Evolutionary conservation across 2,329 filamentous ascomycete species (phyloP).

Genomic region (Colletotrichum limetticola): DNA sequence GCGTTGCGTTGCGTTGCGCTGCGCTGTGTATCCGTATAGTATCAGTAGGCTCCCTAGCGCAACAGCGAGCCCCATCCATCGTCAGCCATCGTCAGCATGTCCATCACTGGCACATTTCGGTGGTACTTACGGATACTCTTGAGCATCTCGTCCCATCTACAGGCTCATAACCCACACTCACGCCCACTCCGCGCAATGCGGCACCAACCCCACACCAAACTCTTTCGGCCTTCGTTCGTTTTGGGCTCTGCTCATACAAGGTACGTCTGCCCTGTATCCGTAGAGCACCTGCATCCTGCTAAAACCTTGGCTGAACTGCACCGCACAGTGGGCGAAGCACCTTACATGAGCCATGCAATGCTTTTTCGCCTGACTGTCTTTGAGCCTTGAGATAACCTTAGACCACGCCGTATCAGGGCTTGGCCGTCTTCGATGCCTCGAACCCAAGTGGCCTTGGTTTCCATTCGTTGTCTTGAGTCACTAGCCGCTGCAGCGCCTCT

Average conservation of each 20-base stretch:
- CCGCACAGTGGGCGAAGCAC: neutral
- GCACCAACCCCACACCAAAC: conserved; percentile 23
- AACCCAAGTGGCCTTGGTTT: neutral
- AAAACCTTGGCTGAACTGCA: neutral
- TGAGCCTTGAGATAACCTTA: neutral
- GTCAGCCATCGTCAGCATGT: neutral
- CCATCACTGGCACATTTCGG: neutral
- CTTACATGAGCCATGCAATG: conserved; percentile 3
- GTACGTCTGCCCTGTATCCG: too few species aligned
- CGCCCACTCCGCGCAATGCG: neutral
- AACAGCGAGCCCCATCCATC: neutral
- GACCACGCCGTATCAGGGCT: neutral
- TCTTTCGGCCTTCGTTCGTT: conserved; percentile 13
- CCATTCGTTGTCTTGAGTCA: neutral
- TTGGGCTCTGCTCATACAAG: neutral
- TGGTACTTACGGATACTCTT: neutral
- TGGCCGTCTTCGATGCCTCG: neutral
- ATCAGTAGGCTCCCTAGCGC: neutral
- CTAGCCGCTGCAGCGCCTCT: neutral
- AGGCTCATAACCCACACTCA: neutral
- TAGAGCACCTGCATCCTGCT: neutral
- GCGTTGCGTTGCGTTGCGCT: neutral
- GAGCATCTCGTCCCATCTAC: neutral
- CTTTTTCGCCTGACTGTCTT: neutral
- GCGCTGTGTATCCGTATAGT: too few species aligned